Evolutionary conservation across 495 filamentous ascomycete genomes (phyloP), one percentile per base, ranked within the genome.

Genomic region (Poronia punctata): DNA sequence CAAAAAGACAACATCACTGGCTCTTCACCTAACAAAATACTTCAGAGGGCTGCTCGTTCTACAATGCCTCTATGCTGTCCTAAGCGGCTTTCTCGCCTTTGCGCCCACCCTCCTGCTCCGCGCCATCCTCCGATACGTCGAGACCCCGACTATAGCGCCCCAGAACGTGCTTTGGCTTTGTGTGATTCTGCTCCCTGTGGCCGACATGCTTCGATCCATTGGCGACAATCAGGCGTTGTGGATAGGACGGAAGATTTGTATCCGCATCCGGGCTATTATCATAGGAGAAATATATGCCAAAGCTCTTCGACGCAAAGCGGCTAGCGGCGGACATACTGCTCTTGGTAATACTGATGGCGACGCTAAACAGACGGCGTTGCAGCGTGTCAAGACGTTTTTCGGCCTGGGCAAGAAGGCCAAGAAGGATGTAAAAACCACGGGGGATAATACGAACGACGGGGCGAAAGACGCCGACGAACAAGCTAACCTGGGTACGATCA

Each of bases 221-320:
- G 79, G 78, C 17, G 85, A 86, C 60, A 83, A 80, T 11, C 88
- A 95, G 59, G 85, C 88, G n/a, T 75, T 99, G 1, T 97, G 80
- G 77, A 81, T 94, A 38, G 93, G 93, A 12, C 82, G 93, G 30
- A 93, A 86, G 59, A 86, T 97, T 39, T 94, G 89, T 60, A 87
- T 99, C 48, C 82, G 84, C 38, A 69, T 97, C 24, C 84, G 90
- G 25, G 88, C 93, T 17, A 88, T 99, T 50, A 87, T 99, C 28
- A 85, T 99, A 52, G 93, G 93, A 32, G 93, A 99, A 56, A 88
- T 99, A 26, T 99, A 97, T 57, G 84, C 90, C 25, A 99, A 99
- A 62, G 86, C 93, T 3, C 72, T 99, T n/a, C 76, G 89, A 46
- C 80, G 93, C 29, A 94, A 92, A 60, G 90, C 86, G 20, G 80